These are phyloP conservation scores for Marasmius sp. DNA, from an alignment of 1,284 basidiomycete species.

Conservation along the genomic window DNA sequence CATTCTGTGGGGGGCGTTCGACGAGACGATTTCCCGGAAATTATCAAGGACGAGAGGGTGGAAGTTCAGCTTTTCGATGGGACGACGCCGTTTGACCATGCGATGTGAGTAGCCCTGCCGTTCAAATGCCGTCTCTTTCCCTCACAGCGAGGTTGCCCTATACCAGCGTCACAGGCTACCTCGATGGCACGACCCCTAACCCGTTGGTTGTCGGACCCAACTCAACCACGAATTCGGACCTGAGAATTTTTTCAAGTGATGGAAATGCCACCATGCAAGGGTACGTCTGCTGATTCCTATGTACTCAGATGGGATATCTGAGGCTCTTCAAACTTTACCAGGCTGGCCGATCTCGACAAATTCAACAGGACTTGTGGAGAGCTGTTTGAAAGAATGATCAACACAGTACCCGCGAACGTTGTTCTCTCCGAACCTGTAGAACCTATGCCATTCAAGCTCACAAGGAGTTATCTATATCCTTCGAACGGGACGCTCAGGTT, in stretches of 20 bases:
- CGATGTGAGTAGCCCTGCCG: conserved; percentile 17
- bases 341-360: background rate
- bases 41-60: conserved; percentile 15
- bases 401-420: conserved; percentile 22
- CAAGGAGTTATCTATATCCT: background rate
- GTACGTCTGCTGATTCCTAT: background rate
- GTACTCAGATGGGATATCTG: background rate
- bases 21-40: conserved; percentile 27
- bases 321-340: background rate
- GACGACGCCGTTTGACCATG: conserved; percentile 23
- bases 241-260: conserved; percentile 11
- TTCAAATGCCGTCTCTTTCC: background rate
- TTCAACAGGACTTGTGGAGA: conserved; percentile 15
- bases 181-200: conserved; percentile 9
- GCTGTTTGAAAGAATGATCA: conserved; percentile 23
- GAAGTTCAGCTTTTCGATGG: conserved; percentile 18
- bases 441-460: conserved; percentile 17
- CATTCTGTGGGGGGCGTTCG: conserved; percentile 33
- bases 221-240: conserved; percentile 5
- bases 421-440: conserved; percentile 17
- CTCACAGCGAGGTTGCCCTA: background rate
- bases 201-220: conserved; percentile 10
- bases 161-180: conserved; percentile 8
- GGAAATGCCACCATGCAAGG: conserved; percentile 13
- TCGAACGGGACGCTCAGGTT: background rate